Evolutionary conservation across 2,329 filamentous ascomycete species (phyloP).

Genomic region (Endoconidiophora laricicola): DNA sequence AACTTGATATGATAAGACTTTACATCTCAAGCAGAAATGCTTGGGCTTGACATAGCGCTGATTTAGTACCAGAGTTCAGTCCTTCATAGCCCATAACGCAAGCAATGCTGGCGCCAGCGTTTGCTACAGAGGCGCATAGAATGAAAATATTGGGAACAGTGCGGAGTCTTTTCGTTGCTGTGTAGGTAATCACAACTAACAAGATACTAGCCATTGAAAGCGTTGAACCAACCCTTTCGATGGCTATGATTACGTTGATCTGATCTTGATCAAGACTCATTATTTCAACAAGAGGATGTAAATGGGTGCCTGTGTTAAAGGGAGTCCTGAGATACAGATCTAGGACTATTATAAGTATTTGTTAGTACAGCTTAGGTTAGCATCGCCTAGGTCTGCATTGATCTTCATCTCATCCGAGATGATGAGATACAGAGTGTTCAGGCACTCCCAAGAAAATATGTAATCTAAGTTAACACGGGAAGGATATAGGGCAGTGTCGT

Average conservation of each 20-base stretch:
- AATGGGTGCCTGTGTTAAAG: too few species aligned
- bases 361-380: too few species aligned
- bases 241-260: slow-evolving; percentile 26
- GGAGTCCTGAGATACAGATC: too few species aligned
- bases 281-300: not conserved
- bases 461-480: too few species aligned
- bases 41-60: slow-evolving; percentile 43
- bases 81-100: slow-evolving; percentile 57
- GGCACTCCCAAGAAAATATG: too few species aligned
- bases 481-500: too few species aligned
- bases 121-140: slow-evolving; percentile 42
- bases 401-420: too few species aligned
- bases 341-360: too few species aligned
- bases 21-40: slow-evolving; percentile 51
- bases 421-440: too few species aligned
- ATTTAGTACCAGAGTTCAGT: slow-evolving; percentile 34
- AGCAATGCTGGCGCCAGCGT: slow-evolving; percentile 42
- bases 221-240: slow-evolving; percentile 37
- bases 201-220: slow-evolving; percentile 35
- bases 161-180: slow-evolving; percentile 32
- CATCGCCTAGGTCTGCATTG: too few species aligned
- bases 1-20: slow-evolving; percentile 19
- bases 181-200: slow-evolving; percentile 36
- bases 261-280: slow-evolving; percentile 22
- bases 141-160: slow-evolving; percentile 47